Percentiles rank a stretch among this genome's conserved stretches.
Evolutionary conservation across 495 filamentous ascomycete species (phyloP).

Genomic region (Penicillium argentinense): DNA sequence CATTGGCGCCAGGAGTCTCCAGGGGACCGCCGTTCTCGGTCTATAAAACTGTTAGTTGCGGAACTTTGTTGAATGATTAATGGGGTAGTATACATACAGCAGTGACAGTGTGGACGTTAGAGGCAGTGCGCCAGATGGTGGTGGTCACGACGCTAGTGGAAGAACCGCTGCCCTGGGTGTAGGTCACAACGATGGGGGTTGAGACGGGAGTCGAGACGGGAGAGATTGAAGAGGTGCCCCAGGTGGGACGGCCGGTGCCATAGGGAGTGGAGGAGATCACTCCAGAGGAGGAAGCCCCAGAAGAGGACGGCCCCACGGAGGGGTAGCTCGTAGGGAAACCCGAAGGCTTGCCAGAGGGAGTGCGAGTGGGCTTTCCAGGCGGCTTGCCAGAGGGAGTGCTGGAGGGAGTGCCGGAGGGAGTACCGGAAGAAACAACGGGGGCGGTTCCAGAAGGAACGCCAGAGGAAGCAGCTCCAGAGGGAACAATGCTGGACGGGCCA

Average conservation of each 20-base stretch:
- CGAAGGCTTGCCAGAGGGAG: not conserved
- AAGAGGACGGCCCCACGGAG: no score
- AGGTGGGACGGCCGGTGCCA: conserved; percentile 2
- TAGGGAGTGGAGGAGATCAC: conserved; percentile 16
- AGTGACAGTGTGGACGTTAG: conserved; percentile 37
- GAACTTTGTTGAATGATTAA: not conserved
- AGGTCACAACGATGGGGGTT: conserved; percentile 46
- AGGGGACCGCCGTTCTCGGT: conserved; percentile 6
- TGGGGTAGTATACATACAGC: conserved; percentile 29
- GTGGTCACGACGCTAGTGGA: conserved; percentile 57
- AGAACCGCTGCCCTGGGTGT: conserved; percentile 56
- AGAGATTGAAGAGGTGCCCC: conserved; percentile 16
- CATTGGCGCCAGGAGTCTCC: conserved; percentile 3
- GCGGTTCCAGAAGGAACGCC: conserved; percentile 10
- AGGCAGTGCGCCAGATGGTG: conserved; percentile 52
- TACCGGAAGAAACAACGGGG: conserved; percentile 6
- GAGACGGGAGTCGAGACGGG: conserved; percentile 25
- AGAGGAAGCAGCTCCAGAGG: conserved; percentile 10
- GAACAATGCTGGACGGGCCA: conserved; percentile 6
- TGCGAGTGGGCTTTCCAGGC: not conserved
- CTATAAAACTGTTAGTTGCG: conserved; percentile 14
- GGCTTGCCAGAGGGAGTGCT: not conserved
- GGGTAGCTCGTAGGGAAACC: no score
- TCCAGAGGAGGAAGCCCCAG: not conserved
- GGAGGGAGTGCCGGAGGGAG: conserved; percentile 1